Base-by-base conservation (phyloP, 805 yeast species). In the Maudiozyma turicensis region DNA sequence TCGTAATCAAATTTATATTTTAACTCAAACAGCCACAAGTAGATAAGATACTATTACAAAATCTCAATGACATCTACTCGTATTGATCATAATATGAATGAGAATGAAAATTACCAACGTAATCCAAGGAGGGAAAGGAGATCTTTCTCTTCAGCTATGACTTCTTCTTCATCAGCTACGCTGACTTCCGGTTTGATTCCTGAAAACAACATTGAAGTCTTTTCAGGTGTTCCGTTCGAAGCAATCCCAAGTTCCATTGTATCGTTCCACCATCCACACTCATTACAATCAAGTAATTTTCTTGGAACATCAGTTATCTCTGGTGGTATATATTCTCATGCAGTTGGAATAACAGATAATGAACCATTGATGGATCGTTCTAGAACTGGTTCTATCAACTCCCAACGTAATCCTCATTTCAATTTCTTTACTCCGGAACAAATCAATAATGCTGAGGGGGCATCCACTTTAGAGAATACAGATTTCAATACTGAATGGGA, bases 391-490 rank as follows among this genome's bases (percentile, higher is more conserved):
- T 64, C 74, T 5, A 54, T 71, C 44, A 65, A 69, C 14, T 58
- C 73, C 28, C 68, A 72, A 14, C 52, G 61, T 14, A 57, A 58
- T n/a, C 60, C 67, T 11, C 72, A 81, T 48, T 91, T 93, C 69
- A 77, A 80, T 52, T 91, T 90, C 63, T 91, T 91, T 66, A 80
- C 91, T 9, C 73, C 84, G 4, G 87, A 85, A 49, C 93, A 88
- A 55, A 82, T 91, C 43, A 90, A 84, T 58, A 72, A 76, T 46
- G 97, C 98, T 0, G 93, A 86, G 48, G 96, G 96, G 44, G 75
- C 91, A 1, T 86, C 96, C 1, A 83, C 91, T 2, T 62, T 83
- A 55, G 86, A 81, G 52, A 75, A 78, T 56, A 77, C 84, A 26
- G 93, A 85, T 60, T 85, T 81, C 58, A 83, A 85, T 59, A 81